Percentiles rank a stretch among this genome's conserved stretches.
These are phyloP conservation scores for Cladosporium velox DNA, from an alignment of 2,329 filamentous ascomycete species.

Conservation along the genomic window DNA sequence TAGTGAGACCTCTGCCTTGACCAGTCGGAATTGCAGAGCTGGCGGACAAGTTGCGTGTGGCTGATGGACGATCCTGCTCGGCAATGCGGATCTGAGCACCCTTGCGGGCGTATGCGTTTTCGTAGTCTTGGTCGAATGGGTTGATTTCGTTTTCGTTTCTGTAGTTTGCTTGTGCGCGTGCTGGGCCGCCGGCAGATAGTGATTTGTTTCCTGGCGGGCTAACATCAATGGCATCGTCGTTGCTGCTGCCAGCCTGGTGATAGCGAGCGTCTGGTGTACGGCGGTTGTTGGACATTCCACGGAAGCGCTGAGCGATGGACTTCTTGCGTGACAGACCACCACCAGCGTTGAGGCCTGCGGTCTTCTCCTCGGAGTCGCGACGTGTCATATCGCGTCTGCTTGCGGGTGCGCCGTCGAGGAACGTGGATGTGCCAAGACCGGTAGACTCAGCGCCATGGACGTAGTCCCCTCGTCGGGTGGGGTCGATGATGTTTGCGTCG, in stretches of 20 bases:
- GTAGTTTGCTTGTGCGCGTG: slow-evolving; percentile 36
- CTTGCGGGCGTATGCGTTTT: slow-evolving; percentile 66
- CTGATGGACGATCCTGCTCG: slow-evolving; percentile 43
- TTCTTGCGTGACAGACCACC: slow-evolving; percentile 83
- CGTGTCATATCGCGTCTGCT: slow-evolving; percentile 76
- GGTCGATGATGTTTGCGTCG: slow-evolving; percentile 61
- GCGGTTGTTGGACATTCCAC: slow-evolving; percentile 74
- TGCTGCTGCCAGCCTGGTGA: slow-evolving; percentile 23
- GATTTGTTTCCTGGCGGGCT: slow-evolving; percentile 31
- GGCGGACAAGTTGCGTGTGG: slow-evolving; percentile 10
- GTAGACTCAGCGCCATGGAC: slow-evolving; percentile 82
- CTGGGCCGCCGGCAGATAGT: slow-evolving; percentile 45
- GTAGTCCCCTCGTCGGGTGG: slow-evolving; percentile 65
- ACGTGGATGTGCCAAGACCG: slow-evolving; percentile 90
- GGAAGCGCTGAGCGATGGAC: slow-evolving; percentile 88
- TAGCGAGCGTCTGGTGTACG: slow-evolving; percentile 58
- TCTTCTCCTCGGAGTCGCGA: slow-evolving; percentile 68
- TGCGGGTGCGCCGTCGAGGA: slow-evolving; percentile 90
- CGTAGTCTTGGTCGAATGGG: slow-evolving; percentile 76
- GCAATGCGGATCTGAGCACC: slow-evolving; percentile 58
- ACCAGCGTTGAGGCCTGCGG: slow-evolving; percentile 42
- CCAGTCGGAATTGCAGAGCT: slow-evolving; percentile 4
- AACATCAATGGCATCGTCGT: slow-evolving; percentile 23
- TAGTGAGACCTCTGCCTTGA: slow-evolving; percentile 55
- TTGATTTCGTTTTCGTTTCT: slow-evolving; percentile 56